These are phyloP conservation scores for Zygosaccharomyces bisporus DNA, from an alignment of 805 yeast genomes.

Conservation along the genomic window DNA sequence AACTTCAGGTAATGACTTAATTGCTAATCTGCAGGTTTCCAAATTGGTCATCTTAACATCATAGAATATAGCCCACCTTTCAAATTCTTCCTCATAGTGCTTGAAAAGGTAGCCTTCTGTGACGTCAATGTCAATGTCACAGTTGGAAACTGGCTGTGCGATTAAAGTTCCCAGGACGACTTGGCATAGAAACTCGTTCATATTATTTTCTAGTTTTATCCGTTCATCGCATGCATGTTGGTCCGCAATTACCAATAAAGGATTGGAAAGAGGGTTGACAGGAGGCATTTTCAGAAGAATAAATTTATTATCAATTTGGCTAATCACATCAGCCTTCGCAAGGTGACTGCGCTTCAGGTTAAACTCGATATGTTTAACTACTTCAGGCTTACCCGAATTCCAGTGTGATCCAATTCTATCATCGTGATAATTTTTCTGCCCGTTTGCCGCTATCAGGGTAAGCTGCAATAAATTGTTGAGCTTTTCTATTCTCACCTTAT, in stretches of 20 bases:
- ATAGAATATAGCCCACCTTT: slow-evolving; percentile 45
- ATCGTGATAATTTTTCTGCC: too few species aligned
- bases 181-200: slow-evolving; percentile 37
- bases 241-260: slow-evolving; percentile 49
- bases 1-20: slow-evolving; percentile 47
- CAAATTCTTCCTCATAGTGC: slow-evolving; percentile 31
- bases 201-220: slow-evolving; percentile 51
- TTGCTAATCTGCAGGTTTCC: slow-evolving; percentile 11
- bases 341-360: slow-evolving; percentile 21
- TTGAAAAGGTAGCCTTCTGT: slow-evolving; percentile 37
- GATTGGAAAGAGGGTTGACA: slow-evolving; percentile 3
- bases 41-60: slow-evolving; percentile 4
- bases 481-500: not conserved
- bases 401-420: not conserved
- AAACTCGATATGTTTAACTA: not conserved
- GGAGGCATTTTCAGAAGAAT: slow-evolving; percentile 43
- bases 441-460: not conserved
- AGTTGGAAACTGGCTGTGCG: slow-evolving; percentile 12
- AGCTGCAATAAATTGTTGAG: not conserved
- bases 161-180: slow-evolving; percentile 26
- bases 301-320: slow-evolving; percentile 64
- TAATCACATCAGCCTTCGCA: slow-evolving; percentile 37
- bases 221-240: slow-evolving; percentile 89
- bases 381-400: not conserved
- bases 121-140: slow-evolving; percentile 21